Conservation (phyloP, 192 early-diverging fungal species). For the Mycoemilia scoparia region DNA sequence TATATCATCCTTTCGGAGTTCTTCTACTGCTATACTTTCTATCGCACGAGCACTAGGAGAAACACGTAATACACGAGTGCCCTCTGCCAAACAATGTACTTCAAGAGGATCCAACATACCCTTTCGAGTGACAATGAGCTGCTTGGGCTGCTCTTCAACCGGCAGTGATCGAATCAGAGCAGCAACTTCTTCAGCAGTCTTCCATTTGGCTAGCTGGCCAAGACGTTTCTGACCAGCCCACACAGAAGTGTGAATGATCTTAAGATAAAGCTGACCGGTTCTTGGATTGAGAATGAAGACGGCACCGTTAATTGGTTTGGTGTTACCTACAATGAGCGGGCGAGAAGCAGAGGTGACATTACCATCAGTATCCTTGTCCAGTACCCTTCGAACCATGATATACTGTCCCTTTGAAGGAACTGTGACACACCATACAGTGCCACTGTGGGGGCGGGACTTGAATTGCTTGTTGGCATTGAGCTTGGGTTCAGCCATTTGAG, state of each 20-base stretch:
- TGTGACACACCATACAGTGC: slow-evolving; percentile 18
- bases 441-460: slow-evolving; percentile 3
- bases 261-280: slow-evolving; percentile 95
- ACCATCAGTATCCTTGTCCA: background rate
- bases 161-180: slow-evolving; percentile 96
- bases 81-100: slow-evolving; percentile 58
- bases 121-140: slow-evolving; percentile 97
- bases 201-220: slow-evolving; percentile 99
- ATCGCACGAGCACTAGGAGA: background rate
- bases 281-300: slow-evolving; percentile 98
- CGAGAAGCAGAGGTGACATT: slow-evolving; percentile 3
- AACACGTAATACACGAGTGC: background rate
- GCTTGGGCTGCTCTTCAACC: slow-evolving; percentile 98
- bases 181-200: slow-evolving; percentile 99
- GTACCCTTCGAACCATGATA: slow-evolving; percentile 15
- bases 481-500: slow-evolving; percentile 4
- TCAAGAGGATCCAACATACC: slow-evolving; percentile 99
- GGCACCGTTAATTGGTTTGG: slow-evolving; percentile 98
- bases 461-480: slow-evolving; percentile 4
- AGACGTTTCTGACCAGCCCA: slow-evolving; percentile 99
- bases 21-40: too few relatives aligned
- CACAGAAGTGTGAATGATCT: slow-evolving; percentile 98
- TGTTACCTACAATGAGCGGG: slow-evolving; percentile 33
- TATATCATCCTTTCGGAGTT: too few relatives aligned
- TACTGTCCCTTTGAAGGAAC: slow-evolving; percentile 15